Evolutionary conservation across 768 basidiomycete species (phyloP), one percentile per base, ranked within the genome.

Genomic region (Russula griseocarnosa): DNA sequence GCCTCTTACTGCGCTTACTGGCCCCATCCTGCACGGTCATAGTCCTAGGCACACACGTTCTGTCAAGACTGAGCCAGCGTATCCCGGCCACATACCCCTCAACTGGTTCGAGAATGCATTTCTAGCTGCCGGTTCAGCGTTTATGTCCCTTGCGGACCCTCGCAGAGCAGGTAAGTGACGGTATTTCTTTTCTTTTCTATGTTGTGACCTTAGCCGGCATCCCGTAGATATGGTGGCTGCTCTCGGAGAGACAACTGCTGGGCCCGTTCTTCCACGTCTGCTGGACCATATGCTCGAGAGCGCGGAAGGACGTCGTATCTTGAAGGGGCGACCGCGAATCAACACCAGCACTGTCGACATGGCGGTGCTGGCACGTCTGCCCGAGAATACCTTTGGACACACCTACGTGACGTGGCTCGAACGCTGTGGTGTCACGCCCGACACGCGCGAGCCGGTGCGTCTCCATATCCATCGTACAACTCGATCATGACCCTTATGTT

Each of bases 201-300:
- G 9, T 13, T 18, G 34, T 11, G 28, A 20, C 44, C 44, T 32
- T 13, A 34, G 26, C 53, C 47, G 28, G 51, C 36, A 13, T 5
- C 26, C n/a, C 22, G 26, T 54, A 98, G 95, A 99, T 74, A 93
- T 99, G 88, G n/a, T 98, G 47, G 95, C 97, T 13, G 90, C 92
- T 5, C 81, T 98, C 10, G 93, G n/a, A 26, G 97, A 98, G 75
- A 93, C 93, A 1, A 94, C 96, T 0, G 90, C 94, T 7, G 88
- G 90, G 3, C 80, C 84, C 0, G 85, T 86, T 59, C 79, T 98
- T 47, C 86, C 90, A 7, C 79, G 81, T 53, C 76, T 97, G 54
- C 85, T 91, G 36, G 87, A 92, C 67, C 72, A 73, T 40, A 92
- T 98, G 90, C 82, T 90, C 2, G 79, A 80, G 38, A 86, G 87